Conservation (phyloP, 768 basidiomycete genomes). For the Russula lepida region DNA sequence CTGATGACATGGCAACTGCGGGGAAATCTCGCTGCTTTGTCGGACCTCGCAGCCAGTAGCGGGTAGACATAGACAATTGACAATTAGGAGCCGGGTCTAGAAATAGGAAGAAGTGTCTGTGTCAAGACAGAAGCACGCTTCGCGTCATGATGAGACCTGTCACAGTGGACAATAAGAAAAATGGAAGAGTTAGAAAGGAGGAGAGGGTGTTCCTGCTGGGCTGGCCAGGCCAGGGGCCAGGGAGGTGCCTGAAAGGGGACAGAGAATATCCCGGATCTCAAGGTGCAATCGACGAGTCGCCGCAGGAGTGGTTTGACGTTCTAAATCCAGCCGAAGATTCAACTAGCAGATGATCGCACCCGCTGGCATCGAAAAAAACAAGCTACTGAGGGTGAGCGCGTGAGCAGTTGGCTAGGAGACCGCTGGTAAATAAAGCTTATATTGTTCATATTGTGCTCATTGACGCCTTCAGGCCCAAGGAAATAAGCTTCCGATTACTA, state of each 20-base stretch:
- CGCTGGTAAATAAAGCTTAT: no score
- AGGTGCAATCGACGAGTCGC: neutral
- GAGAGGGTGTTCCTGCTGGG: neutral
- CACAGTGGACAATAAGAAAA: neutral
- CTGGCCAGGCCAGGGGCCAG: neutral
- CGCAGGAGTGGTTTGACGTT: neutral
- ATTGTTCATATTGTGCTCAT: neutral
- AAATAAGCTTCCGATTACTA: neutral
- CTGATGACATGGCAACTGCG: conserved; percentile 10
- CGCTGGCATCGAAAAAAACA: neutral
- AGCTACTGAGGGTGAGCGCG: neutral
- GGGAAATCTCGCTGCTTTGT: neutral
- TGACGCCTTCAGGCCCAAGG: neutral
- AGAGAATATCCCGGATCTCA: neutral
- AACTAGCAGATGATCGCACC: neutral
- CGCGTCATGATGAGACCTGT: neutral
- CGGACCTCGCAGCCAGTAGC: neutral
- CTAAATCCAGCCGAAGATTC: neutral
- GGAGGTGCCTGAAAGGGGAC: neutral
- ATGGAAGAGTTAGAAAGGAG: neutral
- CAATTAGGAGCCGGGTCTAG: neutral
- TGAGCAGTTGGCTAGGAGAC: conserved; percentile 8
- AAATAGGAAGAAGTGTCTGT: neutral
- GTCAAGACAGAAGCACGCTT: neutral
- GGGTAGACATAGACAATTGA: neutral